Evolutionary conservation across 805 yeast genomes (phyloP).

Genomic region (Saccharomyces mikatae): DNA sequence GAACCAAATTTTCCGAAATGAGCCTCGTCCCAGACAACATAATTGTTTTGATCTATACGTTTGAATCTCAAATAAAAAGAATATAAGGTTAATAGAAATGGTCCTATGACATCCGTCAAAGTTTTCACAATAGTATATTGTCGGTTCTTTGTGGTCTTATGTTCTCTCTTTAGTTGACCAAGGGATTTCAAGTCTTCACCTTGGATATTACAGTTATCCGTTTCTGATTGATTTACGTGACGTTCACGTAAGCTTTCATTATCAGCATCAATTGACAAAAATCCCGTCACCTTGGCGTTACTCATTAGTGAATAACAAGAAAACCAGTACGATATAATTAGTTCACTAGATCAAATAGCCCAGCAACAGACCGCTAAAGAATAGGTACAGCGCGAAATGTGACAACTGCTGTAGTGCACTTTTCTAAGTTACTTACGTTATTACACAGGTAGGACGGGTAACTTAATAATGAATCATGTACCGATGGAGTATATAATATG

Average conservation of each 20-base stretch:
- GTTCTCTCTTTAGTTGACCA: neutral
- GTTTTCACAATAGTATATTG: neutral
- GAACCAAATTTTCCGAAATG: conserved; percentile 97
- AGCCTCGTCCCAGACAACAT: conserved; percentile 96
- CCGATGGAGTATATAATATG: neutral
- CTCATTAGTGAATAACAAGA: neutral
- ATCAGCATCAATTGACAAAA: neutral
- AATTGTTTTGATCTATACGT: conserved; percentile 58
- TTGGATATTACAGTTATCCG: neutral
- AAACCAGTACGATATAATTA: neutral
- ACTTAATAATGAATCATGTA: neutral
- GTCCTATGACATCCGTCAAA: conserved; percentile 1
- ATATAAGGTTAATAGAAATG: conserved; percentile 56
- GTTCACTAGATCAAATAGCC: neutral
- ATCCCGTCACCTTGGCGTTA: neutral
- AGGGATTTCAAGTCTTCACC: neutral
- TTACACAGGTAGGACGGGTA: neutral
- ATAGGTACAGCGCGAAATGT: neutral
- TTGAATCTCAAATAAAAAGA: conserved; percentile 72
- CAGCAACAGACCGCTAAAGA: neutral
- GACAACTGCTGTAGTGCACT: neutral
- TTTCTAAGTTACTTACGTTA: neutral
- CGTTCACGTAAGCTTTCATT: neutral
- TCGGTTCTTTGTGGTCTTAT: neutral
- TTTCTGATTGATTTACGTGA: neutral